Base-by-base conservation (phyloP, 2,329 filamentous ascomycete genomes). In the Didymella sp. region DNA sequence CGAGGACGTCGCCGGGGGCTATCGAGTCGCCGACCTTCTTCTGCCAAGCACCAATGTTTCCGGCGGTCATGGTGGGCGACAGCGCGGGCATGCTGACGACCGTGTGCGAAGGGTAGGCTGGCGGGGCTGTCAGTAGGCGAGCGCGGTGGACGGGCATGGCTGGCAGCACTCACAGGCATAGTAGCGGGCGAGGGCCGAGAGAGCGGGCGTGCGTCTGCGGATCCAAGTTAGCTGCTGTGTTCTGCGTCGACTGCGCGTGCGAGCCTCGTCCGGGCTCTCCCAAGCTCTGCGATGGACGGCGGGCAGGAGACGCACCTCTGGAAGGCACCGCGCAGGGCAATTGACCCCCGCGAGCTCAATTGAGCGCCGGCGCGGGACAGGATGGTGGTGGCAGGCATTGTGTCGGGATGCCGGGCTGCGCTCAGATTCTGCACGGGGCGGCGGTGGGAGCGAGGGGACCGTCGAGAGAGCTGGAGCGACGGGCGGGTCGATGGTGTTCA, bases 61-160 rank as follows among this genome's bases (percentile, higher is more conserved):
- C 95, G 61, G 91, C 84, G 63, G 91, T 93, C 95, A 99, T 99
- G 70, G 95, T 99, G 52, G 95, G 95, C 62, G 95, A 99, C 73
- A 99, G 85, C 57, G 95, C 95, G 66, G 95, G 95, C 95, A 99
- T 99, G 84, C 87, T 95, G 82, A 99, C 89, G 79, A 99, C 84
- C 69, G 90, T 94, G 82, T 99, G 95, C 68, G 92, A 87, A 67
- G 95, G 96, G 83, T 91, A 98, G 46, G 94, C 96, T 95, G 82
- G 85, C 51, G 68, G 67, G 30, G 31, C 12, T 6, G 22, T 41
- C 5, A 41, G 38, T 31, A 21, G 44, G 51, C 56, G 59, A 72
- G 7, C 4, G 2, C 65, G 76, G 78, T 76, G 69, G 19, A 24
- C 24, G 6, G 40, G 15, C 0, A 51, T 25, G 35, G 27, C 0